Conservation (phyloP, 2,329 filamentous ascomycete genomes). For the Botryotinia calthae region DNA sequence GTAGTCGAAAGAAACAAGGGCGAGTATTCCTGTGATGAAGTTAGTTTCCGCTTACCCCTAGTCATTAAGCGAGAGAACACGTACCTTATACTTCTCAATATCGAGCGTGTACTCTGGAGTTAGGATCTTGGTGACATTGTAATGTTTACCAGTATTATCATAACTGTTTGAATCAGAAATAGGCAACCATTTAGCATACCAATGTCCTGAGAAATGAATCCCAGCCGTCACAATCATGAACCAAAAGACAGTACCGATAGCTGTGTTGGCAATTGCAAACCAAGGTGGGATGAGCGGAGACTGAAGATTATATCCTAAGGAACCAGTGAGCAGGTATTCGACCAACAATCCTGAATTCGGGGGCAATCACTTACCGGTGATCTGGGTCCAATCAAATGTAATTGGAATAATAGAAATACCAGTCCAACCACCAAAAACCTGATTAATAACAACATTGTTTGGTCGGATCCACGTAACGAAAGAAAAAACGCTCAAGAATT, state of each 20-base stretch:
- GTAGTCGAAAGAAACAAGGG: slow-evolving; percentile 73
- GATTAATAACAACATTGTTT: slow-evolving; percentile 65
- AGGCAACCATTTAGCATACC: slow-evolving; percentile 63
- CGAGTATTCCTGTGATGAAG: slow-evolving; percentile 64
- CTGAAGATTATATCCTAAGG: slow-evolving; percentile 9
- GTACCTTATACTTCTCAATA: slow-evolving; percentile 64
- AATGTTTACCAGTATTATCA: slow-evolving; percentile 60
- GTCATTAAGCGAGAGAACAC: slow-evolving; percentile 59
- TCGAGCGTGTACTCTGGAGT: slow-evolving; percentile 68
- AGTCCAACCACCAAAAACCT: slow-evolving; percentile 66
- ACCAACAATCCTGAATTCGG: slow-evolving; percentile 42
- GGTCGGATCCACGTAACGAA: slow-evolving; percentile 72
- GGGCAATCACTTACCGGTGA: slow-evolving; percentile 33
- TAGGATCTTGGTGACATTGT: slow-evolving; percentile 59
- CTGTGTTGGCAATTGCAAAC: slow-evolving; percentile 71
- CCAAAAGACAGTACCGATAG: slow-evolving; percentile 64
- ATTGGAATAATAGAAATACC: slow-evolving; percentile 68
- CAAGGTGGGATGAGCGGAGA: slow-evolving; percentile 62
- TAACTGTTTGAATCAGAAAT: slow-evolving; percentile 60
- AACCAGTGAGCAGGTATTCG: slow-evolving; percentile 32
- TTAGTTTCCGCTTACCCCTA: slow-evolving; percentile 29
- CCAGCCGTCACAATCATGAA: slow-evolving; percentile 57
- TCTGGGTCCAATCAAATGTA: slow-evolving; percentile 57
- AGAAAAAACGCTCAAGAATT: slow-evolving; percentile 68
- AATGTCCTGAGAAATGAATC: slow-evolving; percentile 66